Evolutionary conservation across 495 filamentous ascomycete genomes (phyloP).

Genomic region (Penicillium daleae): DNA sequence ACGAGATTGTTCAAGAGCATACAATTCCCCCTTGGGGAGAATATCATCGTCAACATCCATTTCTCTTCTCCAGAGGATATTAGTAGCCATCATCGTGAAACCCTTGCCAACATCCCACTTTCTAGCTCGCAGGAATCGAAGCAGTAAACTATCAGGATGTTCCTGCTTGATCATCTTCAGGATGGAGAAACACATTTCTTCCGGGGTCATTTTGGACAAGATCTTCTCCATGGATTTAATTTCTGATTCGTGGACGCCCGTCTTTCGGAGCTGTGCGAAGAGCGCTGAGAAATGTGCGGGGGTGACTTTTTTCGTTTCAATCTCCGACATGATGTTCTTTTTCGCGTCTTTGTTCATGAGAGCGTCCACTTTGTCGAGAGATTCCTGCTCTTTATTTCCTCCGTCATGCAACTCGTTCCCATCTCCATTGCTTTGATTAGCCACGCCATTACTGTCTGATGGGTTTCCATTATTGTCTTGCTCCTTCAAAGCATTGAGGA

Average conservation of each 20-base stretch:
- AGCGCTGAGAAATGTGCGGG: conserved; percentile 20
- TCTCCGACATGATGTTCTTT: conserved; percentile 17
- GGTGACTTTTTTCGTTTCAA: conserved; percentile 22
- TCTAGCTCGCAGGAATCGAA: conserved; percentile 81
- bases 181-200: conserved; percentile 32
- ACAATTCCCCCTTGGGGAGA: conserved; percentile 69
- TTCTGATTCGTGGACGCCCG: conserved; percentile 27
- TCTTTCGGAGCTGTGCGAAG: conserved; percentile 23
- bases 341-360: conserved; percentile 23
- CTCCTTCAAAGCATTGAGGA: conserved; percentile 24
- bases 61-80: conserved; percentile 83
- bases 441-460: not conserved
- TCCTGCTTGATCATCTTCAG: conserved; percentile 37
- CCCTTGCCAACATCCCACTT: conserved; percentile 92
- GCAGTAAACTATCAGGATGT: conserved; percentile 79
- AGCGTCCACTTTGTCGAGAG: conserved; percentile 26
- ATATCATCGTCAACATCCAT: conserved; percentile 81
- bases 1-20: conserved; percentile 58
- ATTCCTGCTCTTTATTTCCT: conserved; percentile 14
- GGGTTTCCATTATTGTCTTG: not conserved
- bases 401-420: not conserved
- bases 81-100: conserved; percentile 83
- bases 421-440: conserved; percentile 5
- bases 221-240: conserved; percentile 29
- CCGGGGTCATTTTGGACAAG: conserved; percentile 26